These are phyloP conservation scores for Cokeromyces recurvatus DNA, from an alignment of 371 early-diverging fungal species.

Conservation along the genomic window DNA sequence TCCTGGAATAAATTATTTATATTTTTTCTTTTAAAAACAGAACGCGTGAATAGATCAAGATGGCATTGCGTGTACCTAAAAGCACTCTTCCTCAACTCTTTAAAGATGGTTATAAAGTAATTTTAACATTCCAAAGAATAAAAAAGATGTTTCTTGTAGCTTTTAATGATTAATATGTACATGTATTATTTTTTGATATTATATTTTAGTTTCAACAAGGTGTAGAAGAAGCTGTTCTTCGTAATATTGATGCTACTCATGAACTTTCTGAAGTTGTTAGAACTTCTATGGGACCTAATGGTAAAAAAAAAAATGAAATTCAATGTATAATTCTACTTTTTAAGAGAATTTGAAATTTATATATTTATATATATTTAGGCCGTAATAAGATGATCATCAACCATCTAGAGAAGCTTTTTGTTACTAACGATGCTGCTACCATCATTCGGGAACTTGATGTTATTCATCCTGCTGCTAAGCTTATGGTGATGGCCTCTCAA, in stretches of 20 bases:
- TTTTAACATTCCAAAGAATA: background rate
- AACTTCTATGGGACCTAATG: conserved; percentile 96
- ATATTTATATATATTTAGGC: too few species aligned
- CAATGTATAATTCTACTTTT: too few species aligned
- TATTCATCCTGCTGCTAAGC: conserved; percentile 97
- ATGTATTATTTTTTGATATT: too few species aligned
- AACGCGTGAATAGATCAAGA: conserved; percentile 37
- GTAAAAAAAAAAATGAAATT: conserved; percentile 49
- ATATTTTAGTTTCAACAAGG: conserved; percentile 85
- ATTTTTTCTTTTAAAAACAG: background rate
- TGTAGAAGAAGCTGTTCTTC: conserved; percentile 92
- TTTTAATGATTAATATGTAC: too few species aligned
- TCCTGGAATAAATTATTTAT: too few species aligned
- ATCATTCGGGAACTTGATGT: conserved; percentile 98
- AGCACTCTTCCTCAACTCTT: conserved; percentile 84
- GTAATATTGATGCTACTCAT: conserved; percentile 91
- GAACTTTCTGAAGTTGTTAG: conserved; percentile 90
- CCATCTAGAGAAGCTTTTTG: conserved; percentile 95
- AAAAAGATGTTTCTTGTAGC: too few species aligned
- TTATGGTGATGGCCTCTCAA: conserved; percentile 95
- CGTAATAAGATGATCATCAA: conserved; percentile 99
- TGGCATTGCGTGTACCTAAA: conserved; percentile 95
- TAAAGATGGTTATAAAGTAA: conserved; percentile 96
- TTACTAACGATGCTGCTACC: conserved; percentile 99
- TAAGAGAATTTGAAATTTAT: too few species aligned